Evolutionary conservation across 495 filamentous ascomycete genomes (phyloP), one percentile per base, ranked within the genome.

Genomic region (Cenococcum geophilum): DNA sequence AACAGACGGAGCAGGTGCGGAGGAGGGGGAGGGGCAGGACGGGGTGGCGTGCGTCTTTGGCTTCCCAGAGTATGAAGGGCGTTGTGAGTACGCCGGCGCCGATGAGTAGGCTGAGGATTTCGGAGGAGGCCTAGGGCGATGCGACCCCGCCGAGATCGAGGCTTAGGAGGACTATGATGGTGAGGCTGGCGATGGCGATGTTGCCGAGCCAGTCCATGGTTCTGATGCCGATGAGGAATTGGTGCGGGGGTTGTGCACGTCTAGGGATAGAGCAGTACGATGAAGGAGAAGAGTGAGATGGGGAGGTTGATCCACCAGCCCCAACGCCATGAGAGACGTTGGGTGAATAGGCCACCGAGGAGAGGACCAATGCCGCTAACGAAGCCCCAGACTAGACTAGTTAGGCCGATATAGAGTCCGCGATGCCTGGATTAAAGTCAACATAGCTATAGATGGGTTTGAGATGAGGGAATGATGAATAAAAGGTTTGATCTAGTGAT

Each of bases 181-280:
- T 89, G 10, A 82, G 87, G 14, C 83, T 84, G 35, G 91, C 79
- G 59, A 92, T 83, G 10, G 82, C 76, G 34, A 89, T 55, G 0
- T 79, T 70, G 4, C 89, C 89, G 10, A 81, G 63, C 87, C 87
- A 91, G 72, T 95, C 89, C 36, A 92, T 86, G 9, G 84, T 83
- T 55, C 81, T 83, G 6, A 95, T 70, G 2, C 91, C 91, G 36
- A 84, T 79, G 1, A 76, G 55, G 37, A 96, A 0, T 85, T 81
- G 0, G 89, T 92, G 60, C 83, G 82, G 0, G 89, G 87, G 34
- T 86, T 89, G 66, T 92, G 80, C 42, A 95, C 77, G 65, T 88
- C 81, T 21, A 95, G 76, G 71, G 89, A 86, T 66, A 89, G 79
- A 42, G 83, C 70, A 95, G 73, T 27, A 89, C 78, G 25, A 81